Evolutionary conservation across 768 basidiomycete species (phyloP), one percentile per base, ranked within the genome.

Genomic region (Termitomyces sp.): DNA sequence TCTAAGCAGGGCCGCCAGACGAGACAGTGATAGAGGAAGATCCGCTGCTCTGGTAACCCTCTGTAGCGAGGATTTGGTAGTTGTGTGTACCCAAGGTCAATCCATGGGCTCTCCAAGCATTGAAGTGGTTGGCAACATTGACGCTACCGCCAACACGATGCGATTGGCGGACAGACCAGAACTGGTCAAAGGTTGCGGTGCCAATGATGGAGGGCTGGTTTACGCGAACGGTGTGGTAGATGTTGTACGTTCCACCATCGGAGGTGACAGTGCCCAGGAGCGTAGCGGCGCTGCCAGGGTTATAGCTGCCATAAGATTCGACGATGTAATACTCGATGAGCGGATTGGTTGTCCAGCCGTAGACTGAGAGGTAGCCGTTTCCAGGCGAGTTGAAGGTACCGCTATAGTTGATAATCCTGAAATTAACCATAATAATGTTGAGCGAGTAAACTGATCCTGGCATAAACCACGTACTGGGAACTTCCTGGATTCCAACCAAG

Each of bases 281-380:
- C 23, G 72, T 65, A 26, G 69, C 66, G 43, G 60, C 72, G 16
- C 66, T 64, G 56, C 66, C 61, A 36, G 78, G 79, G 68, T 80
- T 75, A 68, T 74, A 77, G 48, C 65, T 65, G 44, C 77, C 78
- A 63, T 66, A 79, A 20, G 68, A 70, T 50, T 81, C 79, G 56
- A 72, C 64, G 63, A 81, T 73, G 71, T 79, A 79, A 72, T 79
- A 81, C 60, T 81, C 78, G 64, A 79, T 67, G 64, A 79, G 76
- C 1, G 77, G 75, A 67, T 66, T 73, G n/a, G 69, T 70, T 5
- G 76, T 77, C 79, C 79, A 80, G 50, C 79, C 79, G 60, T 78
- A 79, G 56, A 81, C 70, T 50, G 78, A 72, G 32, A 79, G 71
- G 67, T 77, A 78, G 58, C 67, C 65, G 67, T 77, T 79, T 9